Evolutionary conservation across 2,329 filamentous ascomycete genomes (phyloP), one percentile per base, ranked within the genome.

Genomic region (Penicillium occitanis): DNA sequence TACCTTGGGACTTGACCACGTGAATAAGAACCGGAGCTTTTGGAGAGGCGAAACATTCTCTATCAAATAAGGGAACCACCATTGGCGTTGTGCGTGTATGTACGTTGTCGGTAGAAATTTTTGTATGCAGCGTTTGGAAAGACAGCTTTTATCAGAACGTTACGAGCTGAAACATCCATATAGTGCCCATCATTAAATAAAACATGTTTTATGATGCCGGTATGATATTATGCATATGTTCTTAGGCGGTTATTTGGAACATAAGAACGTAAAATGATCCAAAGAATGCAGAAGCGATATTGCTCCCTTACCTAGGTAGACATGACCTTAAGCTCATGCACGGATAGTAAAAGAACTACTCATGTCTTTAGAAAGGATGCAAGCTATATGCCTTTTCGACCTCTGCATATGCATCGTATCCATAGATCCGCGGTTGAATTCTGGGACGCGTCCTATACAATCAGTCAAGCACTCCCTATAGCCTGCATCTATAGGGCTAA

Each of bases 1-100:
- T 63, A 85, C 97, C 22, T 87, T 98, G 58, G 84, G 86, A 19
- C 79, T 89, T 64, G 87, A 89, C 71, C 87, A 89, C 77, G 80
- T 86, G 68, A 88, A 88, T 79, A 87, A 88, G 74, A 83, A 81
- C 67, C 80, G 85, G 67, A 85, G 80, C 71, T 84, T 86, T 74
- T 88, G 85, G 84, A 82, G 85, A 72, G 82, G 86, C 61, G 87
- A 89, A 74, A 86, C 85, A 67, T 86, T 89, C 75, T 88, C 87
- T 77, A 89, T 89, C 74, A 82, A 85, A 76, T 86, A 79, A 75
- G 75, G 46, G 46, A 48, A 42, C 11, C 5, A 13, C 40, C 58
- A 46, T 58, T 17, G 61, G 63, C 61, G 61, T 61, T 66, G 59
- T 63, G 13, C 19, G 37, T 33, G 50, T 63, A 37, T 63, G 35